Percentiles rank a stretch among this genome's conserved stretches.
Evolutionary conservation across 768 basidiomycete species (phyloP).

Genomic region (Tricholoma flavovirens): DNA sequence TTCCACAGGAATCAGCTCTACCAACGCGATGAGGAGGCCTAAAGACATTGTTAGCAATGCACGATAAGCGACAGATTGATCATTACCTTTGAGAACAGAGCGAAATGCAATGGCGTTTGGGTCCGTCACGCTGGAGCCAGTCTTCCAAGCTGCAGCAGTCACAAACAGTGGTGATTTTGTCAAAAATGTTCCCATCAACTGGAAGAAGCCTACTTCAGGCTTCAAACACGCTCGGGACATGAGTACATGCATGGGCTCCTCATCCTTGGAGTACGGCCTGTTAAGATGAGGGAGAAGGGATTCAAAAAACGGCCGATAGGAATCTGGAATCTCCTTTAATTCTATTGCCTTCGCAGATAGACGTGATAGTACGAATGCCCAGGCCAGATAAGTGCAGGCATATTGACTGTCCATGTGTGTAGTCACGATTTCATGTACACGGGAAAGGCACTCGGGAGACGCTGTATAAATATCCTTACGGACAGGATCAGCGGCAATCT

Average conservation of each 20-base stretch:
- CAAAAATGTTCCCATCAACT: slow-evolving; percentile 49
- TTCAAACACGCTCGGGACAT: slow-evolving; percentile 57
- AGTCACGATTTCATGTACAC: slow-evolving; percentile 63
- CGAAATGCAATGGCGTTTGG: slow-evolving; percentile 76
- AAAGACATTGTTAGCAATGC: slow-evolving; percentile 4
- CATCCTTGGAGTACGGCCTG: slow-evolving; percentile 48
- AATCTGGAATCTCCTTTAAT: slow-evolving; percentile 45
- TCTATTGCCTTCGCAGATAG: slow-evolving; percentile 42
- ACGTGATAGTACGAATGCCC: slow-evolving; percentile 78
- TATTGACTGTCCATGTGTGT: slow-evolving; percentile 58
- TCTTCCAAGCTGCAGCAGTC: slow-evolving; percentile 62
- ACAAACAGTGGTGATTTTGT: slow-evolving; percentile 74
- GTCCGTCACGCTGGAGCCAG: slow-evolving; percentile 62
- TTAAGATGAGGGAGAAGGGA: slow-evolving; percentile 37
- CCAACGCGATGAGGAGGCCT: slow-evolving; percentile 74
- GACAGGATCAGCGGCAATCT: slow-evolving; percentile 45
- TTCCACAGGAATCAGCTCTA: slow-evolving; percentile 72
- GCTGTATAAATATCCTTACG: slow-evolving; percentile 52
- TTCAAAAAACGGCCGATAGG: slow-evolving; percentile 53
- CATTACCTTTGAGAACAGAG: slow-evolving; percentile 77
- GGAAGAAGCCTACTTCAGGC: slow-evolving; percentile 56
- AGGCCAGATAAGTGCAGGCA: slow-evolving; percentile 68
- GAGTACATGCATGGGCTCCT: slow-evolving; percentile 48
- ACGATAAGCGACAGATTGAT: background rate
- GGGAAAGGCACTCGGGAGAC: slow-evolving; percentile 55